phyloP scores from a whole-genome alignment of 129 eudicot genomes.

The Gnaphalium uliginosum region DNA sequence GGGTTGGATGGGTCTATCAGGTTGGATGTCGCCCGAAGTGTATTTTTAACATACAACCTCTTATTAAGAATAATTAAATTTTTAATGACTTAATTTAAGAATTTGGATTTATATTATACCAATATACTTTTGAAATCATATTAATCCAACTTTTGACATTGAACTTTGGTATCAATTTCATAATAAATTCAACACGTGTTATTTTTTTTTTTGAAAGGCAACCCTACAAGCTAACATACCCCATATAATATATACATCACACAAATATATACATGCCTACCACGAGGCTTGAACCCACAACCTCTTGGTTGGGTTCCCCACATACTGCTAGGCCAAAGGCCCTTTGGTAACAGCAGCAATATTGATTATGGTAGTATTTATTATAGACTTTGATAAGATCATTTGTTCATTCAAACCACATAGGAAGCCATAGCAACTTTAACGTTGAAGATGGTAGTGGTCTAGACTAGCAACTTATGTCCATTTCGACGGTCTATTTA shows the following conservation, averaged over 20 bases:
- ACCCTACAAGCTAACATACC: too few species aligned
- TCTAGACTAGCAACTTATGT: background rate
- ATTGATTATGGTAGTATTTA: background rate
- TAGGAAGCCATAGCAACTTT: background rate
- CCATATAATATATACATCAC: too few species aligned
- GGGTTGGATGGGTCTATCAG: background rate
- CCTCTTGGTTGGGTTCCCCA: too few species aligned
- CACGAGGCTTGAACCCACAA: too few species aligned
- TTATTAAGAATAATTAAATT: too few species aligned
- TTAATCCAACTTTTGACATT: conserved; percentile 1
- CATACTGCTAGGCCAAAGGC: too few species aligned
- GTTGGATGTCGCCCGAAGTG: background rate
- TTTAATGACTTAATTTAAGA: background rate
- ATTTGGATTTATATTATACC: too few species aligned
- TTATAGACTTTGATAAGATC: background rate
- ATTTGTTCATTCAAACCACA: background rate
- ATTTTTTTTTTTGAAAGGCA: too few species aligned
- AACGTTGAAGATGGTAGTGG: background rate
- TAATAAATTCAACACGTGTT: background rate
- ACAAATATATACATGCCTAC: too few species aligned
- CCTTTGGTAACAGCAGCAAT: too few species aligned
- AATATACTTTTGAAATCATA: background rate
- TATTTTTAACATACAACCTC: background rate
- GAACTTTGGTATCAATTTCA: background rate
- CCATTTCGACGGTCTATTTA: conserved; percentile 2